A percentile compares a stretch with the other conserved stretches of the same genome.
These are phyloP conservation scores for Suhomyces bokatorum DNA, from an alignment of 1,139 yeast genomes.

Conservation along the genomic window DNA sequence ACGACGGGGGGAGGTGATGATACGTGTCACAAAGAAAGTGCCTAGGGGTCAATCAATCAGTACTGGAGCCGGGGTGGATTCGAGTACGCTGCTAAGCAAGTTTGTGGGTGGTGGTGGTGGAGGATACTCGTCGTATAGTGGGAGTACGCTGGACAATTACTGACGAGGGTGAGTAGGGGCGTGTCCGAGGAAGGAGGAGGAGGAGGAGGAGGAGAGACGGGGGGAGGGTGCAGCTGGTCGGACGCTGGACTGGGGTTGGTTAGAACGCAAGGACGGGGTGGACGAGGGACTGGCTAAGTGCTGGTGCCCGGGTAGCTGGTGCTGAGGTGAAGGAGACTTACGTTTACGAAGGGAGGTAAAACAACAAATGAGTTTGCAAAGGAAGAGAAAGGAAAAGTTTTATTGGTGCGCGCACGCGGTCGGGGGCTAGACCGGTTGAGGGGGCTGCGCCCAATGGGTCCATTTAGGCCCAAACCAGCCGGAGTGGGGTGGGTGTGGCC, in stretches of 20 bases:
- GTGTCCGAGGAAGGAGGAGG: constrained; percentile 7
- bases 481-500: too few species aligned
- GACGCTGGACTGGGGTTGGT: constrained; percentile 1
- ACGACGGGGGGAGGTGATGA: not conserved
- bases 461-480: not conserved
- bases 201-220: not conserved
- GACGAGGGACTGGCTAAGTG: constrained; percentile 3
- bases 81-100: not conserved
- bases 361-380: constrained; percentile 14
- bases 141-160: constrained; percentile 6
- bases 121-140: constrained; percentile 3
- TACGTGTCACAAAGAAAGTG: constrained; percentile 4
- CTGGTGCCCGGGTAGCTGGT: constrained; percentile 8
- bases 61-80: not conserved
- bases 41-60: constrained; percentile 3
- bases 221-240: constrained; percentile 1
- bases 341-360: constrained; percentile 10
- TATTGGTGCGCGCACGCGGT: constrained; percentile 12
- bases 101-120: not conserved
- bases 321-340: constrained; percentile 4
- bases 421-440: constrained; percentile 10
- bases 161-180: constrained; percentile 9
- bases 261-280: not conserved
- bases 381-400: constrained; percentile 11
- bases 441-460: constrained; percentile 1